These are phyloP conservation scores for Crithidia brevicula DNA, from an alignment of 208 protist species.

Conservation along the genomic window DNA sequence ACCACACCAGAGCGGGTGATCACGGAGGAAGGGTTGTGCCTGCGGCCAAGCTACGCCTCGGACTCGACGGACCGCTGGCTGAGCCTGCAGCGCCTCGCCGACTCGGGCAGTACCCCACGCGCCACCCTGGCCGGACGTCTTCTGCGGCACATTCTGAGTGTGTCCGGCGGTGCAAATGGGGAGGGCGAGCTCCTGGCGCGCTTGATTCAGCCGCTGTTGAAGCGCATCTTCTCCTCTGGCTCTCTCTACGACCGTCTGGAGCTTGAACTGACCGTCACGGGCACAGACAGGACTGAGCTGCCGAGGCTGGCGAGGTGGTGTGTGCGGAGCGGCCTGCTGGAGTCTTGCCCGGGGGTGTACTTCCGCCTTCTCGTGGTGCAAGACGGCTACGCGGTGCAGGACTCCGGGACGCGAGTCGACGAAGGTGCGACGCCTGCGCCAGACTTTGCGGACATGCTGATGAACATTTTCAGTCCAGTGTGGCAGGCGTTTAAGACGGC, in stretches of 20 bases:
- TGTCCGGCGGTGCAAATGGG: conserved; percentile 38
- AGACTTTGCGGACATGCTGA: conserved; percentile 91
- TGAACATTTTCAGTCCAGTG: conserved; percentile 97
- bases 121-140: conserved; percentile 32
- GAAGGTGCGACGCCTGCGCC: too few species aligned
- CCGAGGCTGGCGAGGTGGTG: conserved; percentile 72
- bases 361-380: conserved; percentile 63
- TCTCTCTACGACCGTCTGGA: conserved; percentile 48
- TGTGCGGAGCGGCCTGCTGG: conserved; percentile 50
- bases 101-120: conserved; percentile 22
- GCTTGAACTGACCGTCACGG: conserved; percentile 75
- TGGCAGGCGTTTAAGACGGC: conserved; percentile 94
- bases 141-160: conserved; percentile 55
- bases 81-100: conserved; percentile 24
- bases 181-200: conserved; percentile 52
- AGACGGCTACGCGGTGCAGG: conserved; percentile 64
- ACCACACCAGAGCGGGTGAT: conserved; percentile 18
- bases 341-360: conserved; percentile 28
- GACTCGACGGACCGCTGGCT: conserved; percentile 33
- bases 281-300: conserved; percentile 49
- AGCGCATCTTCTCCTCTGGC: conserved; percentile 29
- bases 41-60: conserved; percentile 55
- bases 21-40: conserved; percentile 57
- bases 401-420: too few species aligned
- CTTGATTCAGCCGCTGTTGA: conserved; percentile 54